Percentiles rank a stretch among this genome's conserved stretches.
phyloP scores from a whole-genome alignment of 306 rosid species.

The Argentina anserina region DNA sequence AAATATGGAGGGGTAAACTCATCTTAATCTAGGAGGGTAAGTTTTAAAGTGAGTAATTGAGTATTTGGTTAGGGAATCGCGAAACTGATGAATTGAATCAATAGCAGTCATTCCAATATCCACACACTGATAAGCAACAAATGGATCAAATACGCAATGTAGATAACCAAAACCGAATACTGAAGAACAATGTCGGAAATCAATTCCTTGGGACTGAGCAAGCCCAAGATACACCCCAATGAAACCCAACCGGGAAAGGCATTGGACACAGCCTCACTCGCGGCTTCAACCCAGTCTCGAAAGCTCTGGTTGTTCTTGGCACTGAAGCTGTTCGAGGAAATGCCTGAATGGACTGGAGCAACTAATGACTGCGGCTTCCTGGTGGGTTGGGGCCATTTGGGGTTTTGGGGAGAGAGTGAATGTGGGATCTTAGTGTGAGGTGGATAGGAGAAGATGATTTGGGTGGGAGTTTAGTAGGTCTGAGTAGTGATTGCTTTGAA shows the following conservation, averaged over 20 bases:
- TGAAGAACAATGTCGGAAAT: conserved; percentile 71
- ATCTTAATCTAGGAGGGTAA: too few relatives aligned
- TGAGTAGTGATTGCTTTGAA: not conserved
- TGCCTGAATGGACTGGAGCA: conserved; percentile 44
- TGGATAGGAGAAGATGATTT: conserved; percentile 8
- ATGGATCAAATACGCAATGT: not conserved
- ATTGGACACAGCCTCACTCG: conserved; percentile 51
- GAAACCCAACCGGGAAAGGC: conserved; percentile 85
- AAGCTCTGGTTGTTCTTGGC: conserved; percentile 32
- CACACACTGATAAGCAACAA: not conserved
- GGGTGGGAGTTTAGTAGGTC: conserved; percentile 10
- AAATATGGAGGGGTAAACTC: too few relatives aligned
- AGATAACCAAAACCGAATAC: conserved; percentile 63
- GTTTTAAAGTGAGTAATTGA: too few relatives aligned
- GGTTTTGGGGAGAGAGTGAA: not conserved
- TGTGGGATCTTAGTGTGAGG: conserved; percentile 2
- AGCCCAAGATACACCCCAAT: conserved; percentile 63
- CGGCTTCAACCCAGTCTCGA: conserved; percentile 51
- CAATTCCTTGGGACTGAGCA: conserved; percentile 56
- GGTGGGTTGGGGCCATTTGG: not conserved
- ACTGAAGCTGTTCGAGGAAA: conserved; percentile 45
- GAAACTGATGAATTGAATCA: too few relatives aligned
- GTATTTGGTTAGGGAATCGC: too few relatives aligned
- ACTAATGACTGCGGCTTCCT: not conserved
- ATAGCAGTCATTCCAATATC: not conserved